Conservation (phyloP, 768 basidiomycete species). For the Infundibulicybe gibba region DNA sequence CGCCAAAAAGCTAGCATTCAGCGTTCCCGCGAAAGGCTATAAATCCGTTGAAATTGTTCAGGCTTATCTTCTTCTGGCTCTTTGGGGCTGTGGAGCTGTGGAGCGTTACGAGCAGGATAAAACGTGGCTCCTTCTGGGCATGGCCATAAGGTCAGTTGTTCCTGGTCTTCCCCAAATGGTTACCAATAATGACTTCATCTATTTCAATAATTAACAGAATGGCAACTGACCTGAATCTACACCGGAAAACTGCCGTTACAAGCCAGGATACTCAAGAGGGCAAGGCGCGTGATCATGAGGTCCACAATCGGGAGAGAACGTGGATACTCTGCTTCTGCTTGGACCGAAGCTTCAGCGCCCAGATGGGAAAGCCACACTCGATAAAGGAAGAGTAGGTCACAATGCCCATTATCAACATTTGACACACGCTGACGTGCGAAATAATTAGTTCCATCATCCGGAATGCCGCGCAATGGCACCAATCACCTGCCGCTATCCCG, state of each 20-base stretch:
- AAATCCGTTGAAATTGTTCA: slow-evolving; percentile 96
- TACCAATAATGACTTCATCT: not conserved
- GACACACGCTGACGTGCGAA: slow-evolving; percentile 3
- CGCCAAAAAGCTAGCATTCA: slow-evolving; percentile 85
- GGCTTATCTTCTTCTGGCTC: slow-evolving; percentile 83
- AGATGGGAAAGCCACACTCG: slow-evolving; percentile 95
- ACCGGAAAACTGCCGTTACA: slow-evolving; percentile 71
- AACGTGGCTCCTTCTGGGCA: slow-evolving; percentile 87
- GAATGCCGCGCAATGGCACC: slow-evolving; percentile 73
- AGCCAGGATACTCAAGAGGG: slow-evolving; percentile 76
- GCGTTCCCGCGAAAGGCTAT: slow-evolving; percentile 80
- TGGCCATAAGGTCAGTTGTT: slow-evolving; percentile 67
- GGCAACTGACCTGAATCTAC: slow-evolving; percentile 94
- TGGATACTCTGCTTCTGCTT: slow-evolving; percentile 89
- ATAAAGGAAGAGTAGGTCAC: slow-evolving; percentile 86
- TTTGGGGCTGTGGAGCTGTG: slow-evolving; percentile 93
- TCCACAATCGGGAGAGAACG: slow-evolving; percentile 91
- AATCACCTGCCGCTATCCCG: slow-evolving; percentile 56
- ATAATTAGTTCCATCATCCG: slow-evolving; percentile 79
- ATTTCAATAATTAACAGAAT: slow-evolving; percentile 46
- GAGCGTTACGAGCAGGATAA: slow-evolving; percentile 96
- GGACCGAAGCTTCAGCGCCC: slow-evolving; percentile 88
- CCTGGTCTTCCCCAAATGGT: not conserved
- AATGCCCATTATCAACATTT: not conserved
- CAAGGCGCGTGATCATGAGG: slow-evolving; percentile 73